These are phyloP conservation scores for Physaria fendleri DNA, from an alignment of 345 rosid species.

Conservation along the genomic window DNA sequence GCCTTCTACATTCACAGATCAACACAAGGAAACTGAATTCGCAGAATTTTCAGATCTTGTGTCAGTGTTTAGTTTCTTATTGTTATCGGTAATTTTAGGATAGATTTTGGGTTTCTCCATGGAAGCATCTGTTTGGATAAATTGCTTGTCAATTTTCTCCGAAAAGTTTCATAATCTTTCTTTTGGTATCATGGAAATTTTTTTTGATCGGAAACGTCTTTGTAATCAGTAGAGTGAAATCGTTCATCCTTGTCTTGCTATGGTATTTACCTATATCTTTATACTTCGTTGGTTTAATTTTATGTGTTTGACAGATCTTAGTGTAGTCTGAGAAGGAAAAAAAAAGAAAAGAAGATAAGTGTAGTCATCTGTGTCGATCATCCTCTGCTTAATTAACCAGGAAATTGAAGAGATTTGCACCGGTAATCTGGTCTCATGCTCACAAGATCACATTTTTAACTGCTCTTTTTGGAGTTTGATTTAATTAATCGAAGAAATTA, in stretches of 20 bases:
- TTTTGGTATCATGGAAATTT: neutral
- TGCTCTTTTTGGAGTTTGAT: neutral
- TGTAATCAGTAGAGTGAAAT: constrained; percentile 7
- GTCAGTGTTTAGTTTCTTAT: constrained; percentile 12
- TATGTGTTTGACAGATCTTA: neutral
- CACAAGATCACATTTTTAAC: no score
- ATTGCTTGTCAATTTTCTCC: neutral
- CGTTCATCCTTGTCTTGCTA: constrained; percentile 14
- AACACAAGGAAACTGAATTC: neutral
- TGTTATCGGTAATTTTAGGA: neutral
- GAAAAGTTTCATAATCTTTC: neutral
- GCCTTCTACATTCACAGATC: neutral
- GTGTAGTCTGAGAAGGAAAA: no score
- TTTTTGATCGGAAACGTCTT: neutral
- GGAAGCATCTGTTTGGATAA: no score
- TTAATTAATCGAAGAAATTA: neutral
- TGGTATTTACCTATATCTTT: constrained; percentile 14
- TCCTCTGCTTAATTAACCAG: neutral
- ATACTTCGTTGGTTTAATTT: neutral
- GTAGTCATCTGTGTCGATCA: neutral
- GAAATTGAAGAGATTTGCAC: neutral
- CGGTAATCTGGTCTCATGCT: no score
- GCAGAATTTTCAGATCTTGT: neutral
- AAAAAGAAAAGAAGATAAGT: no score
- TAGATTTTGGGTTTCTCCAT: neutral